phyloP scores from a whole-genome alignment of 257 asterid genomes.

The Primulina tabacum region DNA sequence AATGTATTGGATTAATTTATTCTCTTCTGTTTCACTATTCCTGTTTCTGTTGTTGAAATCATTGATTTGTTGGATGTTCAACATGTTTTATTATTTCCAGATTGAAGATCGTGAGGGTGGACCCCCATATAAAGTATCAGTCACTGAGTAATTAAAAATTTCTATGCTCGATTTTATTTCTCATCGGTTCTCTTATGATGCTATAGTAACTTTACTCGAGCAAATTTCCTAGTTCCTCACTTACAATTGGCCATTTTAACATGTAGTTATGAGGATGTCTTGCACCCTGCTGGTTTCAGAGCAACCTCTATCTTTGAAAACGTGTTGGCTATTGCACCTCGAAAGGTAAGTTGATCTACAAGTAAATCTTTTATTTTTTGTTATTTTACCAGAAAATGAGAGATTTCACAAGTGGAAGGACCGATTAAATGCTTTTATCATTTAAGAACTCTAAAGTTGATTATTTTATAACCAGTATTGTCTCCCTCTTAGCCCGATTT shows the following conservation, averaged over 20 bases:
- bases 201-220: background rate
- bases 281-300: constrained; percentile 65
- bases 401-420: no score
- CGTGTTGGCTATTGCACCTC: constrained; percentile 61
- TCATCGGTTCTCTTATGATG: background rate
- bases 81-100: constrained; percentile 34
- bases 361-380: background rate
- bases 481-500: no score
- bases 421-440: no score
- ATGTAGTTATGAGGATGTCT: constrained; percentile 66
- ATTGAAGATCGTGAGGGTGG: constrained; percentile 74
- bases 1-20: background rate
- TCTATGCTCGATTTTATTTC: constrained; percentile 1
- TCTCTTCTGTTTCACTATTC: background rate
- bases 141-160: constrained; percentile 52
- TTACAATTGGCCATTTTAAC: constrained; percentile 2
- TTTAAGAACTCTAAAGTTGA: no score
- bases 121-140: constrained; percentile 81
- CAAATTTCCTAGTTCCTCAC: background rate
- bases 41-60: background rate
- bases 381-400: background rate
- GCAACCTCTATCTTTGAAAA: constrained; percentile 62
- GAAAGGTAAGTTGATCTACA: constrained; percentile 41
- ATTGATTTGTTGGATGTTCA: constrained; percentile 9
- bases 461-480: no score